Conservation (phyloP, 352 stramenopile genomes). For the Pythium graminicola region DNA sequence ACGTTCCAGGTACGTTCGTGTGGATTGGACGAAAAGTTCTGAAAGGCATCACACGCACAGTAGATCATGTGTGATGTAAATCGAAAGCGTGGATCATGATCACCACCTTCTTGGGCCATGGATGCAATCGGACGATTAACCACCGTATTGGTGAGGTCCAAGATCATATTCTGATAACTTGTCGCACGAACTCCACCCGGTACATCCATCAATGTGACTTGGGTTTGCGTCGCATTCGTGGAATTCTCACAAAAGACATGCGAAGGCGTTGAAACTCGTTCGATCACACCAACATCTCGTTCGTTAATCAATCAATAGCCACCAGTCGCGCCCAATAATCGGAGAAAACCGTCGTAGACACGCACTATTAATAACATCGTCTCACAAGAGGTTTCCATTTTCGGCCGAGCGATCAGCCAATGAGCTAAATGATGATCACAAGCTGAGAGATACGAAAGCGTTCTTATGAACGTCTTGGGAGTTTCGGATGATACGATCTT, state of each 20-base stretch:
- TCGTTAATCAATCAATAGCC: too few species aligned
- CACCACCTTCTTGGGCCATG: conserved; percentile 25
- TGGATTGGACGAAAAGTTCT: too few species aligned
- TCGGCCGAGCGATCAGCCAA: too few species aligned
- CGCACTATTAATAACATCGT: too few species aligned
- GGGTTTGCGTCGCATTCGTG: background rate
- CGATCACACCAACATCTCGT: conserved; percentile 11
- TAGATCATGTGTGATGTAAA: conserved; percentile 13
- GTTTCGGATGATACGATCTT: too few species aligned
- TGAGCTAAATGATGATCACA: too few species aligned
- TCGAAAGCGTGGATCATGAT: conserved; percentile 33
- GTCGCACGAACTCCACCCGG: conserved; percentile 23
- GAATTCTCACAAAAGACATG: conserved; percentile 15
- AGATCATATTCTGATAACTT: conserved; percentile 36
- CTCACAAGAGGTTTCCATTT: too few species aligned
- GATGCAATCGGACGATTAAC: conserved; percentile 20
- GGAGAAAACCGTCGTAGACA: too few species aligned
- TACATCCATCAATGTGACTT: conserved; percentile 22
- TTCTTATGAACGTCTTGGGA: too few species aligned
- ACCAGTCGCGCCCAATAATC: too few species aligned
- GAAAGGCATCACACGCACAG: conserved; percentile 13
- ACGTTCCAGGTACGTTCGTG: too few species aligned
- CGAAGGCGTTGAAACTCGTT: background rate
- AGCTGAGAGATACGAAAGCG: too few species aligned
- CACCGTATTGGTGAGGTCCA: conserved; percentile 36